phyloP scores from a whole-genome alignment of 1,284 basidiomycete species.

The Leucoagaricus sp. region DNA sequence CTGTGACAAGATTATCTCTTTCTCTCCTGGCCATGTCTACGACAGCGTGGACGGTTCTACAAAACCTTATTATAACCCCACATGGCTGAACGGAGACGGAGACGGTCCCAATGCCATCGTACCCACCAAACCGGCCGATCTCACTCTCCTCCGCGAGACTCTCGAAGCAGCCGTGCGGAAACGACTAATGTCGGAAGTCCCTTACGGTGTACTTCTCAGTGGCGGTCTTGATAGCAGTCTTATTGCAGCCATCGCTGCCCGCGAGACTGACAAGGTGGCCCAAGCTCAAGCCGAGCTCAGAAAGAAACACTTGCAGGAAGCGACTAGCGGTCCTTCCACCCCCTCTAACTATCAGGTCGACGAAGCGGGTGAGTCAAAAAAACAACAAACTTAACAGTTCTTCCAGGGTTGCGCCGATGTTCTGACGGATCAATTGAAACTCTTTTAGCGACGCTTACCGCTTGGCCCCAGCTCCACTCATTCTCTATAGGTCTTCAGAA shows the following conservation, averaged over 20 bases:
- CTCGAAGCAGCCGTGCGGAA: constrained; percentile 95
- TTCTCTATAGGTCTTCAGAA: constrained; percentile 97
- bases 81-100: constrained; percentile 83
- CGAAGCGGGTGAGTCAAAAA: constrained; percentile 51
- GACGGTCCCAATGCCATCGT: constrained; percentile 57
- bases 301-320: constrained; percentile 57
- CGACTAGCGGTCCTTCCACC: constrained; percentile 56
- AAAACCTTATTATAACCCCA: constrained; percentile 81
- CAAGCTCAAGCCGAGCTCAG: constrained; percentile 76
- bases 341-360: constrained; percentile 46
- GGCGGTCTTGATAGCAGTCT: constrained; percentile 96
- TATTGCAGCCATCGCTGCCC: constrained; percentile 95
- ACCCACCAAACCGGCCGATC: constrained; percentile 70
- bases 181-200: constrained; percentile 98
- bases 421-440: constrained; percentile 13
- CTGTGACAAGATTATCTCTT: constrained; percentile 93
- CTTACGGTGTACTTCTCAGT: constrained; percentile 95
- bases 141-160: constrained; percentile 74
- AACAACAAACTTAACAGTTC: not conserved
- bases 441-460: constrained; percentile 64
- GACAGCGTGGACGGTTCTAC: constrained; percentile 81
- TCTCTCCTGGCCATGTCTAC: constrained; percentile 97
- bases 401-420: constrained; percentile 5
- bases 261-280: constrained; percentile 94
- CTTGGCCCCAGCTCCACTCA: constrained; percentile 98